These are phyloP conservation scores for Porcisia deanei DNA, from an alignment of 208 protist genomes.

Conservation along the genomic window DNA sequence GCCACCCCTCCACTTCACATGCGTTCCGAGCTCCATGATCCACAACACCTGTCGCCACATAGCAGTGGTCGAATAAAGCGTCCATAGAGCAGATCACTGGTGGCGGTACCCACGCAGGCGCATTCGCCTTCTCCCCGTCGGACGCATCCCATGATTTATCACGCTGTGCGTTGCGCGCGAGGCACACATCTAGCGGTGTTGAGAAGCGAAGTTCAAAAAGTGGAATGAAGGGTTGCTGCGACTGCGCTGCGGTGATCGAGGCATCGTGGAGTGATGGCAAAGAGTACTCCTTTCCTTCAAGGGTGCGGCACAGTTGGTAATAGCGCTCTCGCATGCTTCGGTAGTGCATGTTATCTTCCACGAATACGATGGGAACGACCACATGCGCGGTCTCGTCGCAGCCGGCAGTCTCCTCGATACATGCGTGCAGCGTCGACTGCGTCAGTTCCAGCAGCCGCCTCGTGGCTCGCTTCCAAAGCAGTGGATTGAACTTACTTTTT, in stretches of 20 bases:
- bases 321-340: slow-evolving; percentile 77
- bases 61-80: slow-evolving; percentile 48
- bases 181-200: slow-evolving; percentile 43
- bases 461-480: slow-evolving; percentile 2
- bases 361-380: slow-evolving; percentile 45
- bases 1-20: slow-evolving; percentile 1
- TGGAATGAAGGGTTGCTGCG: slow-evolving; percentile 10
- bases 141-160: background rate
- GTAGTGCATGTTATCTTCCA: slow-evolving; percentile 85
- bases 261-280: background rate
- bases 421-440: slow-evolving; percentile 1
- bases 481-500: background rate
- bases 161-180: slow-evolving; percentile 45
- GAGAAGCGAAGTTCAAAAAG: slow-evolving; percentile 58
- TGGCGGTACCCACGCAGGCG: slow-evolving; percentile 33
- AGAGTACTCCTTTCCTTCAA: slow-evolving; percentile 1
- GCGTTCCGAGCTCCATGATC: background rate
- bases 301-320: slow-evolving; percentile 52
- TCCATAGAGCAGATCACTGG: slow-evolving; percentile 58
- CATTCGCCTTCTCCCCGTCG: background rate
- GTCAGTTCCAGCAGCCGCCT: slow-evolving; percentile 16
- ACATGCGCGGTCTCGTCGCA: background rate
- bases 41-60: background rate
- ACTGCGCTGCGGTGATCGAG: background rate
- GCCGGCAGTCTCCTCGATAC: background rate